These are phyloP conservation scores for Sanguinoderma infundibulare DNA, from an alignment of 1,284 basidiomycete species.

Conservation along the genomic window DNA sequence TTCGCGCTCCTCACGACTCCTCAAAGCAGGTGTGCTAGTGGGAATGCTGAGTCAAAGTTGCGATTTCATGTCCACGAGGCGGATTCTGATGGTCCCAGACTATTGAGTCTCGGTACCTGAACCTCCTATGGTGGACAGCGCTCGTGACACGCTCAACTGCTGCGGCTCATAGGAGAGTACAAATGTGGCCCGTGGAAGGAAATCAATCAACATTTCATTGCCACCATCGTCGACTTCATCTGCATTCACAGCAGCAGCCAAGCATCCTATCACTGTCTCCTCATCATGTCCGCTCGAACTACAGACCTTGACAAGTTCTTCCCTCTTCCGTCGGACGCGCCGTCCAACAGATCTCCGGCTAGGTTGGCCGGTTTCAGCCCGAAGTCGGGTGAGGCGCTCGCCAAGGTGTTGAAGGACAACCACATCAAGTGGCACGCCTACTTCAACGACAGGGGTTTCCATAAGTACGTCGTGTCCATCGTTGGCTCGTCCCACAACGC, in stretches of 20 bases:
- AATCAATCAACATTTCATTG: background rate
- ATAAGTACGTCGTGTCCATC: slow-evolving; percentile 46
- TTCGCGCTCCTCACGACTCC: no score
- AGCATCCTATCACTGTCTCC: background rate
- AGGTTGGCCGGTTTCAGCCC: background rate
- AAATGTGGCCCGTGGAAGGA: background rate
- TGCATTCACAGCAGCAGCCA: background rate
- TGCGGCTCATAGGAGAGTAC: background rate
- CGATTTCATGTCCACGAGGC: background rate
- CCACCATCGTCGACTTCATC: background rate
- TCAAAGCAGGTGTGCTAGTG: no score
- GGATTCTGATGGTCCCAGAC: background rate
- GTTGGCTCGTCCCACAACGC: background rate
- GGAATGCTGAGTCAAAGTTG: background rate
- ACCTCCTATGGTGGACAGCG: background rate
- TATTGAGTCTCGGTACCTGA: background rate
- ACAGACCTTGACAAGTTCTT: background rate
- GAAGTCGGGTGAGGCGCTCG: background rate
- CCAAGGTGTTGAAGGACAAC: slow-evolving; percentile 51
- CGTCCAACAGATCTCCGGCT: background rate
- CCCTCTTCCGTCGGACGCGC: background rate
- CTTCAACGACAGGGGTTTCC: slow-evolving; percentile 62
- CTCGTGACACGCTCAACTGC: background rate
- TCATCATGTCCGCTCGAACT: background rate
- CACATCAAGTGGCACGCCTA: slow-evolving; percentile 62